Conservation (phyloP, 371 early-diverging fungal species). For the Haplosporangium sp. region DNA sequence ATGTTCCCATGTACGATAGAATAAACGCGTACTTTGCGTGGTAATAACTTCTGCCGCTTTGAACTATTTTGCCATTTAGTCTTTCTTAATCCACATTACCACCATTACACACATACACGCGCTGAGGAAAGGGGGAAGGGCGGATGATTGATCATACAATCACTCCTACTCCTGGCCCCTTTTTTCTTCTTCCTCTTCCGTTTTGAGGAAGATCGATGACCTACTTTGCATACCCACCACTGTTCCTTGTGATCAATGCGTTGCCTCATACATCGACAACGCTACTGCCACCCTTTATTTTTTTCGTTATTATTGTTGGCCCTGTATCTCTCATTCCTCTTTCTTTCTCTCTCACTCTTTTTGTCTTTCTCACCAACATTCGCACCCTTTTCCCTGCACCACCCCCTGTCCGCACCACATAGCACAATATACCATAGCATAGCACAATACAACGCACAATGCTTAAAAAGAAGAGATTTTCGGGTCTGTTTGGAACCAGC, state of each 20-base stretch:
- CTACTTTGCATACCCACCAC: not conserved
- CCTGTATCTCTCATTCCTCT: not conserved
- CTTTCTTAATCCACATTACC: not conserved
- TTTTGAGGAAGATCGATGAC: not conserved
- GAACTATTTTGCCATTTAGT: no score
- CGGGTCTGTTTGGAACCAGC: slow-evolving; percentile 43
- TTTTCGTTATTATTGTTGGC: not conserved
- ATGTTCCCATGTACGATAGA: no score
- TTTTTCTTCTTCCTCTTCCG: not conserved
- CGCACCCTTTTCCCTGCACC: not conserved
- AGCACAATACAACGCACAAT: slow-evolving; percentile 5
- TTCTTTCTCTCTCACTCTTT: not conserved
- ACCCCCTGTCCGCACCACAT: not conserved
- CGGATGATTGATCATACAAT: slow-evolving; percentile 10
- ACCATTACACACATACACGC: not conserved
- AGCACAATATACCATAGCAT: no score
- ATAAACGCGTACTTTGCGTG: no score
- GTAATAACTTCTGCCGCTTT: no score
- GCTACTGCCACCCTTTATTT: not conserved
- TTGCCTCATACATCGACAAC: not conserved
- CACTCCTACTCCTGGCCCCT: not conserved
- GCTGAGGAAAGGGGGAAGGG: not conserved
- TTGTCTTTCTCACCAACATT: slow-evolving; percentile 2
- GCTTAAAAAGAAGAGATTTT: slow-evolving; percentile 54
- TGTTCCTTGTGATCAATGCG: not conserved